Conservation (phyloP, 2,329 filamentous ascomycete species). For the Fusarium vanettenii region DNA sequence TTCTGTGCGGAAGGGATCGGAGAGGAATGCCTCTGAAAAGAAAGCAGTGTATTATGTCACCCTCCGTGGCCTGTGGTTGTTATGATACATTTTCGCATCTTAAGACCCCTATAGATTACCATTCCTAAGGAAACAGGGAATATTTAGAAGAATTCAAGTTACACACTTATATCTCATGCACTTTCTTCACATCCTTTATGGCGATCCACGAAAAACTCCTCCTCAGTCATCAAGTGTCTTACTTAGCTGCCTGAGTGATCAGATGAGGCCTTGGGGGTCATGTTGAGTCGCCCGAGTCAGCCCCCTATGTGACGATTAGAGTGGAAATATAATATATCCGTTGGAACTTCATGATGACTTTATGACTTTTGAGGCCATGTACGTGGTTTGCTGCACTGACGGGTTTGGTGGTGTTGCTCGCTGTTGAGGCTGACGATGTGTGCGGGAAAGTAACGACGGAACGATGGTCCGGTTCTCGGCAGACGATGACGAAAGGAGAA, state of each 20-base stretch:
- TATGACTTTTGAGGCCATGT: background rate
- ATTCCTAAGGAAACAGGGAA: background rate
- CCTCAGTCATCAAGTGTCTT: background rate
- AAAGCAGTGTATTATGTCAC: background rate
- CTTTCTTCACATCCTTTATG: background rate
- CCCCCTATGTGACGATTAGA: background rate
- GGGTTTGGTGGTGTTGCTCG: background rate
- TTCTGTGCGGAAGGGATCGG: background rate
- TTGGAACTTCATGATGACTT: background rate
- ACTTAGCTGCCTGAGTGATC: background rate
- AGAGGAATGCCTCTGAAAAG: background rate
- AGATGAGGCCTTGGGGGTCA: background rate
- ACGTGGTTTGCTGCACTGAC: background rate
- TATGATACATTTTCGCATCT: background rate
- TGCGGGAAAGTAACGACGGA: background rate
- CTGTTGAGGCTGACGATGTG: background rate
- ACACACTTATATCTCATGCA: background rate
- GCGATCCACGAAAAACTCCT: background rate
- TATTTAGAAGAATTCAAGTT: background rate
- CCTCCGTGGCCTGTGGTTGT: background rate
- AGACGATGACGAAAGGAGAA: background rate
- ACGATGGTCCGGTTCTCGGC: background rate
- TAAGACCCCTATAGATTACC: background rate
- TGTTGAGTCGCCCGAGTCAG: background rate
- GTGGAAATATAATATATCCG: background rate